Evolutionary conservation across 495 filamentous ascomycete genomes (phyloP), one percentile per base, ranked within the genome.

Genomic region (Ramalina peruviana): DNA sequence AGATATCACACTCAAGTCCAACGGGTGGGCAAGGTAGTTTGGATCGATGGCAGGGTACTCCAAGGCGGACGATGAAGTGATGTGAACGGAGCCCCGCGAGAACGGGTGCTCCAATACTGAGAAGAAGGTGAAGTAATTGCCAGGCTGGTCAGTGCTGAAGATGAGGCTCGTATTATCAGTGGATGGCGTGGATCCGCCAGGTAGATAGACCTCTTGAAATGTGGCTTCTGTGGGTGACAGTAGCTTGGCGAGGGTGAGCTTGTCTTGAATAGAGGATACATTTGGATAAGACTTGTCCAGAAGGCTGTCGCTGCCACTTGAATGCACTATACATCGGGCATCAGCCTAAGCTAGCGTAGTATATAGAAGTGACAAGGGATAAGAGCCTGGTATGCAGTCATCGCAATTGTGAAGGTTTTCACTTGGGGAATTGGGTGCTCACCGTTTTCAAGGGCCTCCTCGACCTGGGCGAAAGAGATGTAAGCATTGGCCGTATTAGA

Each of bases 21-120:
- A 58, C 1, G 69, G 65, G 48, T 80, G 59, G 46, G 67, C 64
- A 54, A 75, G 68, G 55, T 76, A 82, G 16, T 66, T 70, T 1
- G 76, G 75, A 49, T 81, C 70, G 52, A 76, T 72, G 1, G 52
- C 37, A 0, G 77, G 72, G n/a, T 62, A 46, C 4, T 51, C 56
- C 0, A 38, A 40, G 0, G 67, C 51, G 41, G 73, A 60, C 6
- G 63, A 36, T 9, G 66, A 67, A 0, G 56, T 54, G 43, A 80
- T 76, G 55, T 82, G 79, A 44, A 81, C 68, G 37, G 58, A 73
- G 4, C 79, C 79, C 10, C 77, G 72, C 3, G 75, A 75, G 30
- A 79, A 72, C 2, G 77, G 75, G 20, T 75, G 68, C 19, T 67
- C 58, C 0, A 70, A 56, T 21, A 46, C 43, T 0, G 48, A 43